Evolutionary conservation across 495 filamentous ascomycete species (phyloP).

Genomic region (Stereocaulon alpinum): DNA sequence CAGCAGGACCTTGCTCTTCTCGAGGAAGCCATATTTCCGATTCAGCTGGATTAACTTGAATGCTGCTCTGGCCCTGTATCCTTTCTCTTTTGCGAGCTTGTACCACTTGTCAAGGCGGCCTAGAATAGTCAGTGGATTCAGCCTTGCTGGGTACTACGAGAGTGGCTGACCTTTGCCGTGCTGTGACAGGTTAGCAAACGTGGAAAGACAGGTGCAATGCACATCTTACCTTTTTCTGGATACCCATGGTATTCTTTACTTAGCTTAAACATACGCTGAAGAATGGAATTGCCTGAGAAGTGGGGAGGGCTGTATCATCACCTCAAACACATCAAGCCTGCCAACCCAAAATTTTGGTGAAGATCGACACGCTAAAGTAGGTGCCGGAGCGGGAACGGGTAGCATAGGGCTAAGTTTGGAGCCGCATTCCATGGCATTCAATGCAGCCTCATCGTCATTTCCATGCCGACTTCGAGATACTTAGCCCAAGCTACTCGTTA

Average conservation of each 20-base stretch:
- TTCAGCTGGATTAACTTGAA: conserved; percentile 99
- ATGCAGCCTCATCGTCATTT: neutral
- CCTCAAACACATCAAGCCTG: too few species aligned
- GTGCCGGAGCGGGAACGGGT: too few species aligned
- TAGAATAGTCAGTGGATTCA: neutral
- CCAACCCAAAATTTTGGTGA: too few species aligned
- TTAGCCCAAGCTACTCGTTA: too few species aligned
- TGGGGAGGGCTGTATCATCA: too few species aligned
- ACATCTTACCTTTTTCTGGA: conserved; percentile 76
- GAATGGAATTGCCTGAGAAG: neutral
- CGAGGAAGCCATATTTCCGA: conserved; percentile 96
- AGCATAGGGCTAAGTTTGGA: too few species aligned
- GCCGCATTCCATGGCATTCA: neutral
- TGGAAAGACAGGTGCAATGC: conserved; percentile 14
- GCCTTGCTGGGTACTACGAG: neutral
- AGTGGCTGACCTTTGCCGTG: conserved; percentile 63
- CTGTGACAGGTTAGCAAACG: conserved; percentile 28
- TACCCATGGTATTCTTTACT: conserved; percentile 54
- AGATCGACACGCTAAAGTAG: too few species aligned
- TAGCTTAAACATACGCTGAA: neutral
- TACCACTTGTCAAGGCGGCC: conserved; percentile 97
- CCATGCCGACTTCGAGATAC: too few species aligned
- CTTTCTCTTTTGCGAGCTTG: conserved; percentile 94
- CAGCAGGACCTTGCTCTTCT: conserved; percentile 88
- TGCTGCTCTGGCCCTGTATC: conserved; percentile 88